Conservation (phyloP, 768 basidiomycete genomes). For the Inosperma sp. region DNA sequence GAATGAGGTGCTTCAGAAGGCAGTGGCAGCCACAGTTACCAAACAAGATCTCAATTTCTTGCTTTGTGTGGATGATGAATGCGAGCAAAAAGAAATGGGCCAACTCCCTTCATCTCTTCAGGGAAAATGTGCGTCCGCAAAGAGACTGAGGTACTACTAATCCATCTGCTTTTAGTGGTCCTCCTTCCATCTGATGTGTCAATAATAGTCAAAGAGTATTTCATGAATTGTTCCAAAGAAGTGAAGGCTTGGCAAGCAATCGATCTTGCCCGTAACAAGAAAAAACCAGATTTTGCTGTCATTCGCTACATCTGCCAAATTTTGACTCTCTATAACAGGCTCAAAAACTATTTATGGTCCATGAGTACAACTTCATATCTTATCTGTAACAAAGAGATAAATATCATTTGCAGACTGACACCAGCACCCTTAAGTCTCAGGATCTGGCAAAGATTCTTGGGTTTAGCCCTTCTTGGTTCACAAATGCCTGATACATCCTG, state of each 20-base stretch:
- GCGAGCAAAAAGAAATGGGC: too few relatives aligned
- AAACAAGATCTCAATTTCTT: not conserved
- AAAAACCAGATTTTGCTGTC: conserved; percentile 1
- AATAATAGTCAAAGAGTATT: not conserved
- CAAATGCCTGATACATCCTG: not conserved
- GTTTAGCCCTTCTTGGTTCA: not conserved
- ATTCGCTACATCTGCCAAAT: not conserved
- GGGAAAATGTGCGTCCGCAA: too few relatives aligned
- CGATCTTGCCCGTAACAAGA: not conserved
- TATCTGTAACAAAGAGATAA: not conserved
- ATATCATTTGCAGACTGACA: not conserved
- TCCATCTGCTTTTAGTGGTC: too few relatives aligned
- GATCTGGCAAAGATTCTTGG: not conserved
- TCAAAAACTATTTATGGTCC: not conserved
- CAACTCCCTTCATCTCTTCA: too few relatives aligned
- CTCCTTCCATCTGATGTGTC: not conserved
- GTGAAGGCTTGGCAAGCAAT: not conserved
- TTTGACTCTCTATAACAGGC: not conserved
- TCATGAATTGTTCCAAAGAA: not conserved
- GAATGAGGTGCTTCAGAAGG: too few relatives aligned
- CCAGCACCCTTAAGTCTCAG: not conserved
- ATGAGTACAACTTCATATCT: not conserved
- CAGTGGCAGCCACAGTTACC: not conserved
- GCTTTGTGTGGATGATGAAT: not conserved
- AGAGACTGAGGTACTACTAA: too few relatives aligned